These are phyloP conservation scores for Aspergillus cristatus DNA, from an alignment of 495 filamentous ascomycete species.

Conservation along the genomic window DNA sequence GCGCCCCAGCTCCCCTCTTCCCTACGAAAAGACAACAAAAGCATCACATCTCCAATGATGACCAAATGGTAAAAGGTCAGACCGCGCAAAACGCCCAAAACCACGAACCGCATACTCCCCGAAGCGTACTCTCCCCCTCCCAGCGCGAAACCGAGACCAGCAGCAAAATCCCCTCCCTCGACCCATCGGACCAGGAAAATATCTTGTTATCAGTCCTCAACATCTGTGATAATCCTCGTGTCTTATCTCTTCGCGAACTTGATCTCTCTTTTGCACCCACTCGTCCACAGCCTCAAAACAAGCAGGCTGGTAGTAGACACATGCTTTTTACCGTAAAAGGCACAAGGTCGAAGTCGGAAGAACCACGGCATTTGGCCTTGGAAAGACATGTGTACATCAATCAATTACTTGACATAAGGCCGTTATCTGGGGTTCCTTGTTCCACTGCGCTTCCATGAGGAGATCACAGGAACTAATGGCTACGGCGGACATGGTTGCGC, in stretches of 20 bases:
- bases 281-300: conserved; percentile 4
- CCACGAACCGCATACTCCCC: conserved; percentile 9
- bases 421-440: conserved; percentile 37
- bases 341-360: conserved; percentile 16
- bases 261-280: conserved; percentile 1
- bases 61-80: conserved; percentile 56
- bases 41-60: conserved; percentile 44
- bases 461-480: conserved; percentile 40
- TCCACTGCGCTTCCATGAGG: conserved; percentile 38
- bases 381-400: conserved; percentile 20
- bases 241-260: conserved; percentile 1
- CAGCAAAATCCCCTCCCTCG: conserved; percentile 9
- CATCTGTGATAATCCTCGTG: conserved; percentile 1
- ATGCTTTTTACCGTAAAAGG: conserved; percentile 13
- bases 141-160: conserved; percentile 1
- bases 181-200: background rate
- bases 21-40: background rate
- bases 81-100: conserved; percentile 21
- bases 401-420: conserved; percentile 7
- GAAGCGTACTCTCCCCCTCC: conserved; percentile 16
- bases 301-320: too few species aligned
- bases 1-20: background rate
- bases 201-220: background rate
- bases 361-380: conserved; percentile 11
- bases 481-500: conserved; percentile 26